Conservation (phyloP, 345 rosid genomes). For the Turritis glabra region DNA sequence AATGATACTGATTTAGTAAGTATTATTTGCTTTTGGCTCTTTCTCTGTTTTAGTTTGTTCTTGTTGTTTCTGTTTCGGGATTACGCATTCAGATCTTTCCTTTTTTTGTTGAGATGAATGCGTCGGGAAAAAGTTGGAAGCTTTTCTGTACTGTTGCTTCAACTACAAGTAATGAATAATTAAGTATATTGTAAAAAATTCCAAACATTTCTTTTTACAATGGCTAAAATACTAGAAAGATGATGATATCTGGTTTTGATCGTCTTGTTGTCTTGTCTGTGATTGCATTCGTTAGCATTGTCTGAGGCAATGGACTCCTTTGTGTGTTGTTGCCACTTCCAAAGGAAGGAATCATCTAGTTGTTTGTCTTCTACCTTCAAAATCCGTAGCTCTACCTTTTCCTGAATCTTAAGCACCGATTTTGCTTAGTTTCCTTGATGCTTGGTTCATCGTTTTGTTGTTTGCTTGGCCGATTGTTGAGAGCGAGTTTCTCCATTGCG, state of each 20-base stretch:
- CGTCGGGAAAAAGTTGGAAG: conserved; percentile 8
- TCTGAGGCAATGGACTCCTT: neutral
- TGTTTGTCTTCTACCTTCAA: neutral
- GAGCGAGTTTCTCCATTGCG: conserved; percentile 56
- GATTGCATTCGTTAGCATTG: neutral
- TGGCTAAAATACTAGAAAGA: conserved; percentile 8
- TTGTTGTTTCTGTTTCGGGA: neutral
- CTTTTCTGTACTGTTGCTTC: neutral
- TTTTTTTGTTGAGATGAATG: conserved; percentile 5
- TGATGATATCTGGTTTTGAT: neutral
- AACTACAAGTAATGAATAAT: conserved; percentile 23
- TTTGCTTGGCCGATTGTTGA: conserved; percentile 44
- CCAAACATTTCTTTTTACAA: neutral
- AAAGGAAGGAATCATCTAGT: neutral
- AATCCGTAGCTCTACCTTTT: conserved; percentile 9
- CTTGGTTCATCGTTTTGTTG: conserved; percentile 31
- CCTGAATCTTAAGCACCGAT: conserved; percentile 26
- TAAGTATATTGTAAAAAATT: neutral
- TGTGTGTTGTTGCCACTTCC: neutral
- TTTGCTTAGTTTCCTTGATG: conserved; percentile 16
- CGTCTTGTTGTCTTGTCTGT: neutral
- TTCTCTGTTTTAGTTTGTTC: neutral
- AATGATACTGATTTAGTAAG: conserved; percentile 2
- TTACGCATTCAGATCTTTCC: conserved; percentile 1
- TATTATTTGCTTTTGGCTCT: neutral